Evolutionary conservation across 805 yeast genomes (phyloP), one percentile per base, ranked within the genome.

Genomic region (Myxozyma geophila): DNA sequence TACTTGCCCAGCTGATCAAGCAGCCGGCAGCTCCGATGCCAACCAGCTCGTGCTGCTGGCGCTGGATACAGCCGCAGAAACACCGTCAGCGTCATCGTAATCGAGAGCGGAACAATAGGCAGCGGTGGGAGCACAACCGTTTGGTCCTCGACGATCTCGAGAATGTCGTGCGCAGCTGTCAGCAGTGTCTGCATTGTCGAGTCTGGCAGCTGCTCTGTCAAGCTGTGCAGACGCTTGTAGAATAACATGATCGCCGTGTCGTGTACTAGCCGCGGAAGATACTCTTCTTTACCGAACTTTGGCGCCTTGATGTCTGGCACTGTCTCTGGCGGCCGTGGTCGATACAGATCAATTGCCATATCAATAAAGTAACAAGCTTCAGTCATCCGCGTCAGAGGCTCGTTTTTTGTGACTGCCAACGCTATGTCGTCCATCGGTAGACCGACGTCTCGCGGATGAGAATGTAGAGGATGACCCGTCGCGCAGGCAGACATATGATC

Each of bases 381-480:
- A 2, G 53, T 54, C 40, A 74, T 72, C 47, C 73, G 72, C 19
- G 77, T 74, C 37, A 79, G 68, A 41, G 46, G 48, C 1, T 73
- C 70, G 5, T 43, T 39, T 33, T 41, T n/a, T n/a, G 71, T 63
- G 33, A 75, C 62, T 35, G 66, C 64, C 40, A 71, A 71, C 40
- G 72, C 70, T 7, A 61, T 52, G 10, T 57, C 64, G 3, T 57
- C 65, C 43, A 59, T 46, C 48, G 60, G 54, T 48, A 77, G 62
- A 50, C 78, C 77, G 23, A 78, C 78, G 64, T 80, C 82, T 17
- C 75, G 75, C 40, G 76, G 71, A 58, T 76, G 73, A 59, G 79
- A 70, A 33, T 75, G 70, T 57, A 77, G 67, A 2, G 79, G 78
- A 21, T 79, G 72, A 9, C 80, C 78, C 62, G 77, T 78, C 36